A percentile compares a stretch with the other conserved stretches of the same genome.
These are phyloP conservation scores for Globisporangium apiculatum DNA, from an alignment of 352 stramenopile species.

Conservation along the genomic window DNA sequence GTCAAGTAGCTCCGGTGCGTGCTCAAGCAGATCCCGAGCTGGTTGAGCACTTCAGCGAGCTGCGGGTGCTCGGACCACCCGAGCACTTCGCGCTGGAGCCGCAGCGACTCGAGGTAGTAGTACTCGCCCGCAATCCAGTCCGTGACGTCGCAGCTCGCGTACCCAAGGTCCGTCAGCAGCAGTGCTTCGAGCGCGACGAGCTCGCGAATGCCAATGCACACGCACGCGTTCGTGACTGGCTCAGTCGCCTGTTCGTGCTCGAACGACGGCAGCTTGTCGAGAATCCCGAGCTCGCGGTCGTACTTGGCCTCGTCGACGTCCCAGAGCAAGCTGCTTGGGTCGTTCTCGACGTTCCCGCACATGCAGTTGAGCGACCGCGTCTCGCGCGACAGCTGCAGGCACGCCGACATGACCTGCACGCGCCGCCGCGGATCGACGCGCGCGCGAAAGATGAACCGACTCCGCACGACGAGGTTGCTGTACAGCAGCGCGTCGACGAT, in stretches of 20 bases:
- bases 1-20: slow-evolving; percentile 62
- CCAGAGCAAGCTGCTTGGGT: slow-evolving; percentile 52
- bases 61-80: slow-evolving; percentile 70
- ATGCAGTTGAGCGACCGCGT: slow-evolving; percentile 61
- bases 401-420: slow-evolving; percentile 60
- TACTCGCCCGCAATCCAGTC: slow-evolving; percentile 75
- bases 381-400: slow-evolving; percentile 63
- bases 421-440: slow-evolving; percentile 64
- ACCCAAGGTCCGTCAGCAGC: slow-evolving; percentile 67
- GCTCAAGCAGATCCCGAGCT: slow-evolving; percentile 72
- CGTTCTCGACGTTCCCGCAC: slow-evolving; percentile 69
- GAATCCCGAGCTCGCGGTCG: slow-evolving; percentile 49
- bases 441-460: slow-evolving; percentile 74
- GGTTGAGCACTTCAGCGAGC: slow-evolving; percentile 75
- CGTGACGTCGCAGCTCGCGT: slow-evolving; percentile 68
- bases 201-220: slow-evolving; percentile 66
- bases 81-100: slow-evolving; percentile 71
- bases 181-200: slow-evolving; percentile 69
- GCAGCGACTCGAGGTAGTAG: slow-evolving; percentile 69
- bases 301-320: slow-evolving; percentile 74
- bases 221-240: slow-evolving; percentile 32
- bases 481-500: slow-evolving; percentile 77
- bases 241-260: slow-evolving; percentile 26
- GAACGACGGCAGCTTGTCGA: slow-evolving; percentile 61
- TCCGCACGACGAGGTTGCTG: slow-evolving; percentile 71